Conservation (phyloP, 306 rosid species). For the Argentina anserina region DNA sequence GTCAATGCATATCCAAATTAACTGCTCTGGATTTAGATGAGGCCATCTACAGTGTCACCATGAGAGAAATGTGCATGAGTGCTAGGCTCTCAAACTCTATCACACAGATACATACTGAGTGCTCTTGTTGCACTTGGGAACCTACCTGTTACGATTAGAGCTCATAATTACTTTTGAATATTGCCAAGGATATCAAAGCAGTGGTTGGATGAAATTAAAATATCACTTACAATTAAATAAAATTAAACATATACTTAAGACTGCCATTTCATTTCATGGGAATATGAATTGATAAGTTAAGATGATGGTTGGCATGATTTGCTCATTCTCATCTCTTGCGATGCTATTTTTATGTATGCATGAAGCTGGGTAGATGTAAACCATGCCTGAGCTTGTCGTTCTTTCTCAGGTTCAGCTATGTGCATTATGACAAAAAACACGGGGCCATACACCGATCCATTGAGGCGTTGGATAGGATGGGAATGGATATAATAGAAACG, state of each 20-base stretch:
- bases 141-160: background rate
- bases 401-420: slow-evolving; percentile 65
- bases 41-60: background rate
- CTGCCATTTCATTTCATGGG: slow-evolving; percentile 3
- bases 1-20: background rate
- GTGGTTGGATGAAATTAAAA: background rate
- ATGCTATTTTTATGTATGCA: background rate
- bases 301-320: background rate
- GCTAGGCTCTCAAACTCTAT: background rate
- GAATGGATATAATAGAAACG: slow-evolving; percentile 92
- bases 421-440: slow-evolving; percentile 76
- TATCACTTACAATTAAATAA: background rate
- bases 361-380: slow-evolving; percentile 17
- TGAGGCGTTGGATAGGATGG: slow-evolving; percentile 93
- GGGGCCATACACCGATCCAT: slow-evolving; percentile 90
- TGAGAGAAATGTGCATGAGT: background rate
- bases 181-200: background rate
- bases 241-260: background rate
- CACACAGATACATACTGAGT: background rate
- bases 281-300: background rate
- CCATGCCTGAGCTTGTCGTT: slow-evolving; percentile 9
- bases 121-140: background rate
- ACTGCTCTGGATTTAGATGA: background rate
- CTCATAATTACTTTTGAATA: background rate
- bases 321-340: slow-evolving; percentile 1